These are phyloP conservation scores for Aspergillus felis DNA, from an alignment of 2,329 filamentous ascomycete genomes.

Conservation along the genomic window DNA sequence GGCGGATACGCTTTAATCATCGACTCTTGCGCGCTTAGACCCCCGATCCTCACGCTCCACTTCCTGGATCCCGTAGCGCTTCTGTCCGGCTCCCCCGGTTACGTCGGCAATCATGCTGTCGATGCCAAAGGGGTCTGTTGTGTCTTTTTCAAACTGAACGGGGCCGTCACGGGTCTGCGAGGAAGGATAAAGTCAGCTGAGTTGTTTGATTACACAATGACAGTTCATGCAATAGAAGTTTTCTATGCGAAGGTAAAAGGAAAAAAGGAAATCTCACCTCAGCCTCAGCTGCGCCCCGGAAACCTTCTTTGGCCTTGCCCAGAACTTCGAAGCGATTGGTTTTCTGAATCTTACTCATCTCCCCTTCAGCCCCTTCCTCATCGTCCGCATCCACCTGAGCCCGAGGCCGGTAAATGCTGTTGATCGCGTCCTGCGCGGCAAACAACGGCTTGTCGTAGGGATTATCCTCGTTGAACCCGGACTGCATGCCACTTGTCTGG, in stretches of 20 bases:
- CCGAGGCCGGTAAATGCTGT: constrained; percentile 83
- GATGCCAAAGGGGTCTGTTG: constrained; percentile 84
- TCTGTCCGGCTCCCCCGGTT: constrained; percentile 50
- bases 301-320: constrained; percentile 77
- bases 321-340: constrained; percentile 82
- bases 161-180: constrained; percentile 74
- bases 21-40: constrained; percentile 70
- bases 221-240: not conserved
- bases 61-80: constrained; percentile 44
- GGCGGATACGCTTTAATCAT: constrained; percentile 46
- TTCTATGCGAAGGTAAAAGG: not conserved
- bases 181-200: not conserved
- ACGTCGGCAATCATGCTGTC: constrained; percentile 88
- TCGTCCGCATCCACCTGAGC: constrained; percentile 69
- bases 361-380: constrained; percentile 72
- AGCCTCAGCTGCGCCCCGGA: constrained; percentile 75
- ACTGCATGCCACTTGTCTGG: constrained; percentile 83
- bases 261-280: constrained; percentile 56
- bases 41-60: constrained; percentile 33
- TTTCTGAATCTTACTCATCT: constrained; percentile 86
- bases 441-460: constrained; percentile 96
- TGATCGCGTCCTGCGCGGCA: constrained; percentile 90
- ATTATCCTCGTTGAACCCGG: constrained; percentile 96
- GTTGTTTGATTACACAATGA: not conserved
- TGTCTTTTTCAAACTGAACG: constrained; percentile 93